A percentile compares a stretch with the other conserved stretches of the same genome.
Evolutionary conservation across 257 asterid genomes (phyloP).

Genomic region (Solanum sitiens): DNA sequence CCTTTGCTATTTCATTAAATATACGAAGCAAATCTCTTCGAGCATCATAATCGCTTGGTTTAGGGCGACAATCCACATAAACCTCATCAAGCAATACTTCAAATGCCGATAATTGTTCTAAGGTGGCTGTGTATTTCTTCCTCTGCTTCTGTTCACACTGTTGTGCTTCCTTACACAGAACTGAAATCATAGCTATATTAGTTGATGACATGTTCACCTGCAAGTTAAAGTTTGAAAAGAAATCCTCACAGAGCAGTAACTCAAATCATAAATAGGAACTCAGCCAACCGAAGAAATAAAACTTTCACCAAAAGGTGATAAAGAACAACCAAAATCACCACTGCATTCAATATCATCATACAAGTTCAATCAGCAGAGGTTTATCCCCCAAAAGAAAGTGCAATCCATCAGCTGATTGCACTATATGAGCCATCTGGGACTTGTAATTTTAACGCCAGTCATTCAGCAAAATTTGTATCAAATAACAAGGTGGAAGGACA

Average conservation of each 20-base stretch:
- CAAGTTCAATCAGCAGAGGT: not conserved
- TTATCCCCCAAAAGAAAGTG: not conserved
- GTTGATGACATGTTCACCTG: not conserved
- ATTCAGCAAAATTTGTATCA: not conserved
- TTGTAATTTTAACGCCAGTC: not conserved
- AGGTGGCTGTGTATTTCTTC: slow-evolving; percentile 27
- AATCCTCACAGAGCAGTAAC: not conserved
- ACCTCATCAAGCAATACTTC: slow-evolving; percentile 57
- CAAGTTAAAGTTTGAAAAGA: not conserved
- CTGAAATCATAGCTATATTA: slow-evolving; percentile 27
- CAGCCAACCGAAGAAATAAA: not conserved
- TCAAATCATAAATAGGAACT: not conserved
- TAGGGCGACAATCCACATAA: slow-evolving; percentile 46
- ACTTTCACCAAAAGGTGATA: not conserved
- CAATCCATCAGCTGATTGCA: not conserved
- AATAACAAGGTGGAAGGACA: not conserved
- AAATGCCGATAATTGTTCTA: slow-evolving; percentile 27
- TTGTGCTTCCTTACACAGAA: slow-evolving; percentile 52
- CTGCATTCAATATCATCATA: not conserved
- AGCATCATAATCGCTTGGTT: slow-evolving; percentile 45
- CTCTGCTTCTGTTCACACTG: slow-evolving; percentile 45
- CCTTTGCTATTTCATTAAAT: slow-evolving; percentile 75
- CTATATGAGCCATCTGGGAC: not conserved
- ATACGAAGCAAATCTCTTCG: slow-evolving; percentile 59
- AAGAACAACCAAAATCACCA: not conserved